A percentile compares a stretch with the other conserved stretches of the same genome.
phyloP scores from a whole-genome alignment of 78 protist genomes.

The Dictyostelium purpureum region DNA sequence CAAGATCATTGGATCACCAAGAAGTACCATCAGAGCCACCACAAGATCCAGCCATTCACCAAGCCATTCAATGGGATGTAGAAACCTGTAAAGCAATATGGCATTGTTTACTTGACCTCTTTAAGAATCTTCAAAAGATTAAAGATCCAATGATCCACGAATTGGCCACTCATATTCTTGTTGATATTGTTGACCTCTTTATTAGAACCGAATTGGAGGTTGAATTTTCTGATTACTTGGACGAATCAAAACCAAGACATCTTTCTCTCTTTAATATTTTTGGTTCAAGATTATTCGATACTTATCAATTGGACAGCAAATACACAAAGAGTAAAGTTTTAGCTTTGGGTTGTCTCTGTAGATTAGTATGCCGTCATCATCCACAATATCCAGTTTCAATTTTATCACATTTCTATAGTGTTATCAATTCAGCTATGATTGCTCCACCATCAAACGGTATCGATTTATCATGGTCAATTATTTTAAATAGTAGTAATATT shows the following conservation, averaged over 20 bases:
- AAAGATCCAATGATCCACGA: conserved; percentile 62
- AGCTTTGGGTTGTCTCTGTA: conserved; percentile 56
- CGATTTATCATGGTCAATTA: conserved; percentile 42
- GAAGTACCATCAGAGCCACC: neutral
- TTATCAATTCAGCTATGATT: conserved; percentile 5
- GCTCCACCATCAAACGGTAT: conserved; percentile 7
- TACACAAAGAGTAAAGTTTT: conserved; percentile 53
- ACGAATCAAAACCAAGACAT: conserved; percentile 2
- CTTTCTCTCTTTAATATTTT: conserved; percentile 44
- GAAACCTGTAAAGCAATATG: conserved; percentile 23
- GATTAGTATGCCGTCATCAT: conserved; percentile 74
- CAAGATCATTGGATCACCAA: conserved; percentile 45
- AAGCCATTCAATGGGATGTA: conserved; percentile 32
- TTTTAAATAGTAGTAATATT: conserved; percentile 22
- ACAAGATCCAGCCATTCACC: neutral
- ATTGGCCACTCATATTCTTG: conserved; percentile 26
- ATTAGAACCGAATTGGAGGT: conserved; percentile 28
- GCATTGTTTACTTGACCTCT: conserved; percentile 29
- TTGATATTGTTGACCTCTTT: conserved; percentile 48
- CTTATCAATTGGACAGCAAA: conserved; percentile 22
- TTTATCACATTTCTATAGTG: conserved; percentile 40
- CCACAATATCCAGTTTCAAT: conserved; percentile 41
- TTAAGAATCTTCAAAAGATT: conserved; percentile 20
- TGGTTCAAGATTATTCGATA: conserved; percentile 48
- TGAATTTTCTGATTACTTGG: conserved; percentile 17